Conservation (phyloP, 2,329 filamentous ascomycete genomes). For the Alternaria sp. region DNA sequence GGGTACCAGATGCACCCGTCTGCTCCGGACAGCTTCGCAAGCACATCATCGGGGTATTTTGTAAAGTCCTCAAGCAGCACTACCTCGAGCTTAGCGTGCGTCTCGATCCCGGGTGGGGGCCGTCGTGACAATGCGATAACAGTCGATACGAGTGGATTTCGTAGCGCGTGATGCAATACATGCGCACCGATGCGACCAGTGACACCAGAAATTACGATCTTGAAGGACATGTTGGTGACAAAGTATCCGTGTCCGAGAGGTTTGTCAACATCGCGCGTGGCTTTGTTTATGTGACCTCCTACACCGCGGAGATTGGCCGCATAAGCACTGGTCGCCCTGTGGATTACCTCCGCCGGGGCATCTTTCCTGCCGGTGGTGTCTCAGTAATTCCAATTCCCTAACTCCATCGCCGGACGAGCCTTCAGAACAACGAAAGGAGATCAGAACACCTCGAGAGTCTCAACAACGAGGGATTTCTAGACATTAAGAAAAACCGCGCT, state of each 20-base stretch:
- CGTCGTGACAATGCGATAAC: conserved; percentile 24
- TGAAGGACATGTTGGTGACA: conserved; percentile 23
- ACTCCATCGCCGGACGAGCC: background rate
- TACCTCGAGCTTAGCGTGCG: conserved; percentile 20
- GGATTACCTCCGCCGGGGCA: conserved; percentile 11
- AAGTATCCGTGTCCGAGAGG: background rate
- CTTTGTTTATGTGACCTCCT: conserved; percentile 19
- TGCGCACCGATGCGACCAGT: conserved; percentile 23
- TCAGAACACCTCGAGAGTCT: background rate
- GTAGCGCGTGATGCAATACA: conserved; percentile 21
- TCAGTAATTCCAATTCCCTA: background rate
- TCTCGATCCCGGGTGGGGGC: conserved; percentile 17
- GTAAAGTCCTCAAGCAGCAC: conserved; percentile 26
- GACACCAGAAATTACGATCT: conserved; percentile 23
- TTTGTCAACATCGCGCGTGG: conserved; percentile 9
- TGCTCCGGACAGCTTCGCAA: conserved; percentile 22
- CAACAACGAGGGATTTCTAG: background rate
- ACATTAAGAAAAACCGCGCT: background rate
- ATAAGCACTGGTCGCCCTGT: conserved; percentile 19
- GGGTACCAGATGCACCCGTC: conserved; percentile 29
- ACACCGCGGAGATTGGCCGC: conserved; percentile 29
- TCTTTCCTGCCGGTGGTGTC: conserved; percentile 9
- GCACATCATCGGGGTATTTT: conserved; percentile 21
- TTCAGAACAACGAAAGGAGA: background rate
- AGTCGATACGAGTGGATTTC: conserved; percentile 19